These are phyloP conservation scores for Rhodomyrtus tomentosa DNA, from an alignment of 345 rosid species.

Conservation along the genomic window DNA sequence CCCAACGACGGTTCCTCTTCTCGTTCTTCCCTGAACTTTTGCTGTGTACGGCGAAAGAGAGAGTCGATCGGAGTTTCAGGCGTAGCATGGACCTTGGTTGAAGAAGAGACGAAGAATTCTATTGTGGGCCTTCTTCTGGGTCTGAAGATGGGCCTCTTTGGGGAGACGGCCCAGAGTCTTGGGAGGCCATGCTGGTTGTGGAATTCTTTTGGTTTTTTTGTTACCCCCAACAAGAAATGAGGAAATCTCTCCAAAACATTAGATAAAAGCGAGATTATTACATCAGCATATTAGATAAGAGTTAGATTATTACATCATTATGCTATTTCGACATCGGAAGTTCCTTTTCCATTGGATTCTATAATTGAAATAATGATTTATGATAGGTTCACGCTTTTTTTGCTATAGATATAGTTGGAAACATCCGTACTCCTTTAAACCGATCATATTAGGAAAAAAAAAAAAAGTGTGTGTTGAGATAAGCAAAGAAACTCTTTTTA, in stretches of 20 bases:
- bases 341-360: neutral
- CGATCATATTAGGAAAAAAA: neutral
- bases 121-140: neutral
- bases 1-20: neutral
- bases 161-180: neutral
- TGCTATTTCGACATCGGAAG: neutral
- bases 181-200: neutral
- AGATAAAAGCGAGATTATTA: too few relatives aligned
- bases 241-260: neutral
- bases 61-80: neutral
- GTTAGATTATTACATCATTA: too few relatives aligned
- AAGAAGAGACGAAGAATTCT: neutral
- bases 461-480: neutral
- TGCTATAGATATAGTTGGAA: neutral
- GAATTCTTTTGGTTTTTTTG: too few relatives aligned
- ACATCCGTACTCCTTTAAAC: neutral
- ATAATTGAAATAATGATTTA: neutral
- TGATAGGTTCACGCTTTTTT: neutral
- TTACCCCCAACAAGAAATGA: neutral
- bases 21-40: neutral
- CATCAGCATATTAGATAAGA: too few relatives aligned
- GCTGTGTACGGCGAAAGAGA: neutral
- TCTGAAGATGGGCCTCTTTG: neutral
- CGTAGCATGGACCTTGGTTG: neutral
- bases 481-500: neutral